Base-by-base conservation (phyloP, 768 basidiomycete genomes). In the Infundibulicybe gibba region DNA sequence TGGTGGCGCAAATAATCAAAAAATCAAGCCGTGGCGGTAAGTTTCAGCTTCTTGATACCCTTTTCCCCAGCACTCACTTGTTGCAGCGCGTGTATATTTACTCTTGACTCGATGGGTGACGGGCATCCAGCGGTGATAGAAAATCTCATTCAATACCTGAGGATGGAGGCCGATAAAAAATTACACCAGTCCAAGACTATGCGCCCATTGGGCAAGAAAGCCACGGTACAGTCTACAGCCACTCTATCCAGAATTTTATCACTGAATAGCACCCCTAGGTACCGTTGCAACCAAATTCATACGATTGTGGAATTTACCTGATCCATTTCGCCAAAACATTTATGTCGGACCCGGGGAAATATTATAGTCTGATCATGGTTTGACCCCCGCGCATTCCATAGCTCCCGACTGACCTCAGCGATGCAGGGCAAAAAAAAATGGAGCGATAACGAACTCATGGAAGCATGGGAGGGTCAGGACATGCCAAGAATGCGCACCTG, bases 231-330 rank as follows among this genome's bases (percentile, higher is more conserved):
- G n/a, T n/a, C n/a, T n/a, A n/a, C n/a, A n/a, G n/a, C n/a, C n/a
- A n/a, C n/a, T 48, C 32, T 39, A 40, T 15, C 41, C 35, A 2
- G 21, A 11, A 8, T 8, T 25, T 25, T 8, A 25, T 25, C 8
- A 25, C 3, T 25, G 3, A 8, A 25, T 25, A 8, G 8, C 8
- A 3, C 8, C 8, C 38, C 19, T 53, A 95, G 91, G 90, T 94
- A 3, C 95, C 95, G 3, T 69, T 72, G 17, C 97, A 99, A 60
- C 81, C 82, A 13, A 97, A 98, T 60, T 90, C 73, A 52, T 90
- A 85, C 58, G 94, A 97, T 62, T 99, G 97, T 54, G 97, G 97
- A 5, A 62, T 97, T 20, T 99, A 90, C 62, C 74, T 98, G 9
- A 70, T 98, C 11, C 93, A 98, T 59, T 91, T 91, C 42, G 87